Base-by-base conservation (phyloP, 805 yeast species). In the Lachancea lanzarotensis region DNA sequence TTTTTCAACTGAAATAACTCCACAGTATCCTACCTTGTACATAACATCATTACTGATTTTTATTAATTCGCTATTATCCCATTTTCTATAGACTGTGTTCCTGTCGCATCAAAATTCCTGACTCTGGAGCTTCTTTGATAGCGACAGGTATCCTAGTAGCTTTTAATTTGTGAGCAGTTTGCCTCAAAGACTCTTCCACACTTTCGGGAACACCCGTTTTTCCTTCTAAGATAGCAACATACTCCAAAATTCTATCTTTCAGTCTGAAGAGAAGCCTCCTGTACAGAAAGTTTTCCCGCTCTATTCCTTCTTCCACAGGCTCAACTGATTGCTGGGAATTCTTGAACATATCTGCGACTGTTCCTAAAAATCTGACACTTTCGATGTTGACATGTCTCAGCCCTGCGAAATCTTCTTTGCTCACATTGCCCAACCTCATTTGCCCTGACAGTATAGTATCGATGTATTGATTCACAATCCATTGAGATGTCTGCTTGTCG, bases 1-100 rank as follows among this genome's bases (percentile, higher is more conserved):
- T 75, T 77, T 59, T 74, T 76, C 60, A 60, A 65, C 29, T 61
- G 52, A 30, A 22, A 3, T 38, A 10, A 8, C 11, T 22, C 31
- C 19, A 29, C 9, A 13, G 17, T 32, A 20, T 32, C 16, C n/a
- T 9, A 16, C 31, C 43, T 33, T 40, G 43, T 40, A 40, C 8
- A 40, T 40, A 40, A 35, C 25, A 22, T 22, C 25, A 22, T 22
- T 22, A 22, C 8, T 22, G 8, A 22, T 8, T 22, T 22, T 22
- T 22, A 22, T 22, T 8, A 4, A 4, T 22, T 22, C 25, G 25
- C 25, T 22, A 22, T 39, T 16, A 30, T 10, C 19, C 15, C 29
- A 16, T 40, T 33, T 20, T 22, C 19, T 30, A 22, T 34, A 42
- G 34, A 13, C 25, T 20, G 40, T 35, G 17, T 7, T n/a, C 18